These are phyloP conservation scores for Calocybe cyanea DNA, from an alignment of 768 basidiomycete genomes.

Conservation along the genomic window DNA sequence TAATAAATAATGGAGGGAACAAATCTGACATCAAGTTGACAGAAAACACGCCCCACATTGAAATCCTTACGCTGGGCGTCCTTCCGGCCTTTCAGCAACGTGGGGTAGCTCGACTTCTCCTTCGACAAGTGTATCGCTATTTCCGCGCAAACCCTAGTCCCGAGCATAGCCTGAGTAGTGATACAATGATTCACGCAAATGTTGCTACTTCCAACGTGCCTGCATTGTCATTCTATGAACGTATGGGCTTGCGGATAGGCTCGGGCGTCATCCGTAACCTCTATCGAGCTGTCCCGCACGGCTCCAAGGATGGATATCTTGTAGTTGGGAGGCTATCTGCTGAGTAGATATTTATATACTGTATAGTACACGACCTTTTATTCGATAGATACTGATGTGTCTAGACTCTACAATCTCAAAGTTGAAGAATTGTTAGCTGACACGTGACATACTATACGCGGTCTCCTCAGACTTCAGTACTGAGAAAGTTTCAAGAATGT, in stretches of 20 bases:
- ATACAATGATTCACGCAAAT: constrained; percentile 36
- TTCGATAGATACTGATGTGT: no score
- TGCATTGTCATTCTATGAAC: constrained; percentile 40
- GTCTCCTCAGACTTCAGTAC: constrained; percentile 2
- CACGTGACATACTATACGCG: neutral
- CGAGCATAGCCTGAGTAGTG: constrained; percentile 17
- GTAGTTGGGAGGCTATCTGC: constrained; percentile 30
- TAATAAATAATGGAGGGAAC: constrained; percentile 10
- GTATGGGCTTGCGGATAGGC: constrained; percentile 35
- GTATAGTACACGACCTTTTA: neutral
- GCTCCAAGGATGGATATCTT: constrained; percentile 40
- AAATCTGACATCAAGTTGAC: constrained; percentile 10
- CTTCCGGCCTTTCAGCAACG: constrained; percentile 38
- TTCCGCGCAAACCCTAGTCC: constrained; percentile 24
- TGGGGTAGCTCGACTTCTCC: constrained; percentile 41
- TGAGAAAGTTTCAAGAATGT: constrained; percentile 3
- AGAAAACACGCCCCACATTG: constrained; percentile 28
- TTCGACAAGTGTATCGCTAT: constrained; percentile 27
- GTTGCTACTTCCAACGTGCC: constrained; percentile 39
- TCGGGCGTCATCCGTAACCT: constrained; percentile 33
- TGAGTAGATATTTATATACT: constrained; percentile 8
- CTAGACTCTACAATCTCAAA: neutral
- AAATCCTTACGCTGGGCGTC: constrained; percentile 52
- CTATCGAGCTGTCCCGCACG: constrained; percentile 31
- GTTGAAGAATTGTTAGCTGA: neutral